Conservation (phyloP, 441 rosid genomes). For the Erodium trifolium region DNA sequence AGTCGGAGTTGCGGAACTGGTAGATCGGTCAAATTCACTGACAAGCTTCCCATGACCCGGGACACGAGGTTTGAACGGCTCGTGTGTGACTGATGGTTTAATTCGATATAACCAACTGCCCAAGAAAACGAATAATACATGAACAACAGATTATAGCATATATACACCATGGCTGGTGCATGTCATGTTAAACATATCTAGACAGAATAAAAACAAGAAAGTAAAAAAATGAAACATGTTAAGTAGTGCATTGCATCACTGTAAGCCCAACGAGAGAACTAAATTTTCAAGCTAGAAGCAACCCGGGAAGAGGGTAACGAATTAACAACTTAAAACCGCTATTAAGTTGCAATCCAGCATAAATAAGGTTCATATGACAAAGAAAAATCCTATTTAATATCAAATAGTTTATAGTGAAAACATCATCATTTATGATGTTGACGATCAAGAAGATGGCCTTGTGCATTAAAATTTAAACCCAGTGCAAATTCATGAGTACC, state of each 20-base stretch:
- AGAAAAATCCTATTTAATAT: background rate
- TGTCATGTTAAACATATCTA: too few relatives aligned
- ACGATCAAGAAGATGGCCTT: background rate
- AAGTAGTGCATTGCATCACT: background rate
- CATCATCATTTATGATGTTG: background rate
- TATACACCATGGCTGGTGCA: background rate
- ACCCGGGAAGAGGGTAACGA: background rate
- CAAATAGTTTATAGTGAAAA: background rate
- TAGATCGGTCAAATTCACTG: constrained; percentile 68
- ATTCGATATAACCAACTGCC: constrained; percentile 82
- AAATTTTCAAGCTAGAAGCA: background rate
- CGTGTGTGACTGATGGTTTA: constrained; percentile 91
- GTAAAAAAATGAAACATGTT: too few relatives aligned
- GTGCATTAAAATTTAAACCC: background rate
- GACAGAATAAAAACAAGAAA: too few relatives aligned
- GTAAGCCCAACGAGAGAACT: background rate
- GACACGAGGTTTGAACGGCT: constrained; percentile 65
- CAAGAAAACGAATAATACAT: background rate
- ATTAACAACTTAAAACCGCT: background rate
- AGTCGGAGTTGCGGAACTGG: constrained; percentile 66
- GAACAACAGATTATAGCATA: background rate
- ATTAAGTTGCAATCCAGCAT: background rate
- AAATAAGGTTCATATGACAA: background rate
- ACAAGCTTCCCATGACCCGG: constrained; percentile 60
- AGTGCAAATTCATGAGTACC: background rate